Base-by-base conservation (phyloP, 1,139 yeast genomes). In the Eremothecium coryli region DNA sequence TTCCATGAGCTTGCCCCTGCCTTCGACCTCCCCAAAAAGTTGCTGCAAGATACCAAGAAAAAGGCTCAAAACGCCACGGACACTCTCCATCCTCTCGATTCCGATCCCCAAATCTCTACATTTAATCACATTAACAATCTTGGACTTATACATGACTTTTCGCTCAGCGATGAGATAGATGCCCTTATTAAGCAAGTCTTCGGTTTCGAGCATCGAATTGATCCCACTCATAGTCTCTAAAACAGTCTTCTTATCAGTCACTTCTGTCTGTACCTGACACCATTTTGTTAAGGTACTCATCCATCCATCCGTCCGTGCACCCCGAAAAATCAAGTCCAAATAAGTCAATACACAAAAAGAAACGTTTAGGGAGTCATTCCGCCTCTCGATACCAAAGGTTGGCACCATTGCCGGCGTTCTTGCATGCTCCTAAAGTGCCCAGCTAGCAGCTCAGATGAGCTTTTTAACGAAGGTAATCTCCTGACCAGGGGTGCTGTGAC, bases 101-200 rank as follows among this genome's bases (percentile, higher is more conserved):
- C n/a, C n/a, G n/a, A n/a, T 20, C 8, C 22, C 22, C 22, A 20
- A 8, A 20, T 20, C 22, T 20, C 22, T 20, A 8, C 22, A 20
- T n/a, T n/a, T n/a, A 12, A 25, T 16, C 28, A n/a, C 4, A 12
- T 25, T 4, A 15, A 13, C 28, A 11, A 11, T 5, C 24, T 22
- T 4, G 16, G 14, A 12, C 3, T 14, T 6, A 5, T 20, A 49
- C 55, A 55, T 34, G 61, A 57, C 35, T 55, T 57, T 31, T 51
- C 61, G 3, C 41, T 57, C 22, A 51, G 56, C 32, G 52, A 56
- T 31, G 61, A 57, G 38, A 56, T 57, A 28, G 61, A 57, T 29
- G 60, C 52, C 25, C 39, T 56, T 26, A 57, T 57, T 33, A 53
- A 49, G 28, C 56, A 55, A 21, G 39, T 53, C 23, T 56, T 56